Base-by-base conservation (phyloP, 805 yeast species). In the Jamesozyma hellenica region DNA sequence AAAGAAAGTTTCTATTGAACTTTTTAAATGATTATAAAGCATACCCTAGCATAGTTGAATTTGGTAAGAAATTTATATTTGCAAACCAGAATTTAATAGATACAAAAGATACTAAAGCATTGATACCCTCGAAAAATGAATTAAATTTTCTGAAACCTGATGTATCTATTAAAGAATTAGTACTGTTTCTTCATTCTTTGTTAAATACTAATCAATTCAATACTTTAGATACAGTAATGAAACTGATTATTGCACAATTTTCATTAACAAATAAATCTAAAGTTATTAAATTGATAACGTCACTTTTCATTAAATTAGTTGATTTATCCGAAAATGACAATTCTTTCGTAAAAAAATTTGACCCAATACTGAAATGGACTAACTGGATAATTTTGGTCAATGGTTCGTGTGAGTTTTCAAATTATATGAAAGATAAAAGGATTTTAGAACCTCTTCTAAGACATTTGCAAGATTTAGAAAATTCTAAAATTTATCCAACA, bases 321-420 rank as follows among this genome's bases (percentile, higher is more conserved):
- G 35, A 39, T 14, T 25, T 32, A 16, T 4, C 38, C 13, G 23
- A 29, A n/a, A 17, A 19, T 1, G 34, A 28, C 6, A 34, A 33
- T 11, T 28, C 15, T 15, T 29, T 25, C 27, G 27, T 40, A 18
- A 12, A 40, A 27, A 13, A 42, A n/a, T 21, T 23, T 11, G 41
- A 51, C 35, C 28, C 40, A 23, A 9, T 55, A 14, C 21, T 43
- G 8, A 44, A 44, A 23, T 58, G 63, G 63, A 47, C 42, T 8
- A 47, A 47, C 28, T 49, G 58, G 53, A 42, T 48, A 27, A 50
- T 42, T 15, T 26, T 39, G 23, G 28, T 54, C 27, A 46, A 53
- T 25, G 61, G 63, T 5, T 51, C 51, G 38, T 56, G 58, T 36
- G 53, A 54, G 31, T 45, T 51, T 25, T 42, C 49, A 4, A 47